A percentile compares a stretch with the other conserved stretches of the same genome.
Conservation (phyloP, 192 early-diverging fungal species). For the Entomortierella beljakovae region DNA sequence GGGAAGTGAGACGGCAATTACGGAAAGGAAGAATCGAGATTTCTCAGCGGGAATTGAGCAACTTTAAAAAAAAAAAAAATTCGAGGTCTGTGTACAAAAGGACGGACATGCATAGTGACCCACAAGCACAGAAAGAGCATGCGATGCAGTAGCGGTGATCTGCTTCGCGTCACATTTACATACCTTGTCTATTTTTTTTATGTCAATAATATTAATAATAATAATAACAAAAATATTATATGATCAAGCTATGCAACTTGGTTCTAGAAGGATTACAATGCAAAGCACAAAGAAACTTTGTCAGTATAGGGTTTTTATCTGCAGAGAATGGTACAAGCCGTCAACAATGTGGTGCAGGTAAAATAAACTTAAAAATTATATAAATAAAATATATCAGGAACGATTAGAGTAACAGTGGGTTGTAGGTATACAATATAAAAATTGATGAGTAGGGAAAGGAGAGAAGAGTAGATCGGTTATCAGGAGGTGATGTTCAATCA, state of each 20-base stretch:
- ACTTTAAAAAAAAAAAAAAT: background rate
- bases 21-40: constrained; percentile 1
- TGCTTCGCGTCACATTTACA: background rate
- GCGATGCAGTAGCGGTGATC: constrained; percentile 9
- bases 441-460: too few species aligned
- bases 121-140: background rate
- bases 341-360: too few species aligned
- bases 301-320: too few species aligned
- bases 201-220: background rate
- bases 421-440: too few species aligned
- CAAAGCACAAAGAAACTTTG: too few species aligned
- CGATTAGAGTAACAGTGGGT: too few species aligned
- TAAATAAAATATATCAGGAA: too few species aligned
- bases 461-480: background rate
- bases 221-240: too few species aligned
- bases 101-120: background rate
- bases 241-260: too few species aligned
- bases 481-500: background rate
- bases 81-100: background rate
- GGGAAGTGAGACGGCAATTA: background rate
- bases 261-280: too few species aligned
- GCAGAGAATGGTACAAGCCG: too few species aligned
- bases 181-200: constrained; percentile 6
- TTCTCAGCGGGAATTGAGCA: constrained; percentile 4
- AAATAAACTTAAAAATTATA: too few species aligned